A percentile compares a stretch with the other conserved stretches of the same genome.
These are phyloP conservation scores for Blastobotrys proliferans DNA, from an alignment of 1,139 yeast genomes.

Conservation along the genomic window DNA sequence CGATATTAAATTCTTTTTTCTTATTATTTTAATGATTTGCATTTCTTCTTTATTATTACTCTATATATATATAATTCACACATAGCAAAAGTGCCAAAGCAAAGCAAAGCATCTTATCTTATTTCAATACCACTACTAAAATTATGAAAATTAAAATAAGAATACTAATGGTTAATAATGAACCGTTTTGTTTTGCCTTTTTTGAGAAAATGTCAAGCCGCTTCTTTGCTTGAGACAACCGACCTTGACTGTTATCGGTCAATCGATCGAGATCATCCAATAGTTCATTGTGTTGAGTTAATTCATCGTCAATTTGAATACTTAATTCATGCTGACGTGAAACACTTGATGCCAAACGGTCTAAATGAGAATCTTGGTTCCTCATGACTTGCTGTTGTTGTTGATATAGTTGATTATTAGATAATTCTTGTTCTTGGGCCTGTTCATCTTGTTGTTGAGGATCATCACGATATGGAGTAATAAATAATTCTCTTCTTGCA, in stretches of 20 bases:
- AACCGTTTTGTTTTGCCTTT: constrained; percentile 64
- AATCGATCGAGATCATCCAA: constrained; percentile 68
- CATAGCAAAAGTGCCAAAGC: too few species aligned
- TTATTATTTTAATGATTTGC: neutral
- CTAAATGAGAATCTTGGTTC: constrained; percentile 62
- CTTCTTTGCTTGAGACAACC: constrained; percentile 52
- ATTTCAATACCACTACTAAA: constrained; percentile 57
- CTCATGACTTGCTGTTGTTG: constrained; percentile 62
- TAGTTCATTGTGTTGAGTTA: constrained; percentile 63
- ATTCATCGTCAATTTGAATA: constrained; percentile 57
- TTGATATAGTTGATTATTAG: constrained; percentile 44
- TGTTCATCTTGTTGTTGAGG: constrained; percentile 30
- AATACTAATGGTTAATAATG: constrained; percentile 63
- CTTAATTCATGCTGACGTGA: constrained; percentile 65
- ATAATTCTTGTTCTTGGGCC: constrained; percentile 18
- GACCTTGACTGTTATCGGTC: constrained; percentile 50
- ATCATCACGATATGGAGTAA: constrained; percentile 46
- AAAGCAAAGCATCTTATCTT: neutral
- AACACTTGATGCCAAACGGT: constrained; percentile 55
- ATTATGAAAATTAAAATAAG: constrained; percentile 56
- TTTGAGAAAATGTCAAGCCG: constrained; percentile 53
- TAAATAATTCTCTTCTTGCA: constrained; percentile 25
- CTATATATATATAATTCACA: neutral
- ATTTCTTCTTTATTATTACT: neutral
- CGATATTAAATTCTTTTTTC: neutral